phyloP scores from a whole-genome alignment of 78 protist genomes.

The Chrysochromulina parva region DNA sequence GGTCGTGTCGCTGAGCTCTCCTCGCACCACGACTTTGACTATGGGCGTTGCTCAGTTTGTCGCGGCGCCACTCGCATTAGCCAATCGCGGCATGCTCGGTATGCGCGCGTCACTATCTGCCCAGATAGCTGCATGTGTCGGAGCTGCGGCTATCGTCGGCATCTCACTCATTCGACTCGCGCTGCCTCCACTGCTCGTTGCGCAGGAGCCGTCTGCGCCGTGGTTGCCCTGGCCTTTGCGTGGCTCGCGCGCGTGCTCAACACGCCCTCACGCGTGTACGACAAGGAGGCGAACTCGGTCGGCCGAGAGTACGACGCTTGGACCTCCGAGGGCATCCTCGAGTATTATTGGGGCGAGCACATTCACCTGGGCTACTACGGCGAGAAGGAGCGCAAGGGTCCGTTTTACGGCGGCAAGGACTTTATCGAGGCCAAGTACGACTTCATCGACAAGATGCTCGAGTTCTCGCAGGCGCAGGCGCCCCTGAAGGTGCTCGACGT shows the following conservation, averaged over 20 bases:
- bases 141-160: too few species aligned
- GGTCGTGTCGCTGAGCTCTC: too few species aligned
- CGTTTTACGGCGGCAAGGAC: conserved; percentile 16
- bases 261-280: background rate
- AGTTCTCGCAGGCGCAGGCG: background rate
- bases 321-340: conserved; percentile 49
- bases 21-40: too few species aligned
- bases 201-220: too few species aligned
- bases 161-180: too few species aligned
- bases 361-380: conserved; percentile 55
- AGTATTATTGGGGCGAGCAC: conserved; percentile 68
- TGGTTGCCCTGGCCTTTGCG: background rate
- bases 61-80: too few species aligned
- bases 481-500: conserved; percentile 40
- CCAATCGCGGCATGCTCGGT: too few species aligned
- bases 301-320: conserved; percentile 43
- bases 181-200: too few species aligned
- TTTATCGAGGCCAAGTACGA: conserved; percentile 41
- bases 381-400: conserved; percentile 1
- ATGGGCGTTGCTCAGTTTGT: too few species aligned
- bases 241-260: background rate
- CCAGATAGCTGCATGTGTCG: too few species aligned
- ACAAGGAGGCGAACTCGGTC: background rate
- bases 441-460: conserved; percentile 36
- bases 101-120: too few species aligned